These are phyloP conservation scores for Rhodotorula sp. DNA, from an alignment of 1,284 basidiomycete genomes.

Conservation along the genomic window DNA sequence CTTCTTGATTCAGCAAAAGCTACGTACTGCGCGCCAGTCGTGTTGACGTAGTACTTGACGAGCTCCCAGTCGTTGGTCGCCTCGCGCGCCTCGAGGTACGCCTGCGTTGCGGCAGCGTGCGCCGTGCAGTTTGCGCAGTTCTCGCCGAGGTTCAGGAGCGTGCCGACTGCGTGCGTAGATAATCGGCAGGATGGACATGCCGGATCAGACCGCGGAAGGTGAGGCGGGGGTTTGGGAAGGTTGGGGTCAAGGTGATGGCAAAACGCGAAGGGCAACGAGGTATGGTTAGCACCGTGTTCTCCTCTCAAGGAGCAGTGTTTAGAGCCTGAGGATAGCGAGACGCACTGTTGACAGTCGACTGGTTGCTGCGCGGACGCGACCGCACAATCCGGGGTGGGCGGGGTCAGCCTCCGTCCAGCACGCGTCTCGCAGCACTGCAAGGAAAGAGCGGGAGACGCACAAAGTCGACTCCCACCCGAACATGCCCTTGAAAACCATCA, in stretches of 20 bases:
- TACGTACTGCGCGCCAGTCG: constrained; percentile 26
- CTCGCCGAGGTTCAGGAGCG: constrained; percentile 25
- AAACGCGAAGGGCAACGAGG: neutral
- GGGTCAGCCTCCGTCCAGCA: neutral
- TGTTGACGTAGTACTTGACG: constrained; percentile 36
- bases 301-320: too few species aligned
- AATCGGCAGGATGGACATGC: too few species aligned
- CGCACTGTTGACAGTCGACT: constrained; percentile 6
- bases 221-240: too few species aligned
- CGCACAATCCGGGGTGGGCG: neutral
- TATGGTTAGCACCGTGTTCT: neutral
- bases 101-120: constrained; percentile 39
- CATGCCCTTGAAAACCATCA: constrained; percentile 39
- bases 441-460: constrained; percentile 11
- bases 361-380: neutral
- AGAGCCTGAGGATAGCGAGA: neutral
- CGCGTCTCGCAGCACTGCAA: too few species aligned
- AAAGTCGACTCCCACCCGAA: constrained; percentile 35
- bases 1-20: neutral
- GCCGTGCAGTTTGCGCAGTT: constrained; percentile 42
- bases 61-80: constrained; percentile 44
- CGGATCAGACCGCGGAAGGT: too few species aligned
- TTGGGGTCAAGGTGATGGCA: neutral
- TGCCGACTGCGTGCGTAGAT: constrained; percentile 19
- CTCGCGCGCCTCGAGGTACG: constrained; percentile 45